Evolutionary conservation across 306 rosid genomes (phyloP).

Genomic region (Cicer pinnatifidum): DNA sequence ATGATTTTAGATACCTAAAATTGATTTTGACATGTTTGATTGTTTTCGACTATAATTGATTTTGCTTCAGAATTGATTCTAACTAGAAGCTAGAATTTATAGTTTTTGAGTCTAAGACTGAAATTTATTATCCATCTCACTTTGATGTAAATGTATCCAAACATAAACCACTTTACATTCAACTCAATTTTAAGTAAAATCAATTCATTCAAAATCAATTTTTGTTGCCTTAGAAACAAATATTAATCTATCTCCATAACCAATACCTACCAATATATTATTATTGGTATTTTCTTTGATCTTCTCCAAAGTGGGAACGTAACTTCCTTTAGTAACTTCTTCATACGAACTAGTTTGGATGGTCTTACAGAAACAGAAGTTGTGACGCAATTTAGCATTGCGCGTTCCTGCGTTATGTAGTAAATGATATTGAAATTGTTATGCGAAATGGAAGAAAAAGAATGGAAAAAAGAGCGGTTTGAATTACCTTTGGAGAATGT

Average conservation of each 20-base stretch:
- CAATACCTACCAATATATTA: constrained; percentile 51
- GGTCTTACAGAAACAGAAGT: constrained; percentile 53
- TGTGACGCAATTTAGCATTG: constrained; percentile 45
- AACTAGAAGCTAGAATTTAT: too few species aligned
- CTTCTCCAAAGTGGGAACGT: constrained; percentile 53
- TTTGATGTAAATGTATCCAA: too few species aligned
- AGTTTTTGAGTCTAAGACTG: too few species aligned
- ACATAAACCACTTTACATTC: too few species aligned
- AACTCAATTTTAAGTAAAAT: too few species aligned
- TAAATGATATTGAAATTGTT: neutral
- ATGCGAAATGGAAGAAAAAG: neutral
- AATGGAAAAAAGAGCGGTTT: neutral
- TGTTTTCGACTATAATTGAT: too few species aligned
- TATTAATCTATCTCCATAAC: neutral
- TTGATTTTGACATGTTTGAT: too few species aligned
- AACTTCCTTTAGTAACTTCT: constrained; percentile 82
- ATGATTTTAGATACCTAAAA: too few species aligned
- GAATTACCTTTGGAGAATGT: constrained; percentile 55
- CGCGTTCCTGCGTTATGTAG: constrained; percentile 39
- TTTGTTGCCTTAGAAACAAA: too few species aligned
- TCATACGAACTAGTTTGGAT: constrained; percentile 75
- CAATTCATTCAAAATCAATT: too few species aligned
- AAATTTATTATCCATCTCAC: too few species aligned
- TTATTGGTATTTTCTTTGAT: constrained; percentile 44
- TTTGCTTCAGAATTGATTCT: too few species aligned